These are phyloP conservation scores for Rhynchospora pubera DNA, from an alignment of 176 grass and related monocot genomes.

Conservation along the genomic window DNA sequence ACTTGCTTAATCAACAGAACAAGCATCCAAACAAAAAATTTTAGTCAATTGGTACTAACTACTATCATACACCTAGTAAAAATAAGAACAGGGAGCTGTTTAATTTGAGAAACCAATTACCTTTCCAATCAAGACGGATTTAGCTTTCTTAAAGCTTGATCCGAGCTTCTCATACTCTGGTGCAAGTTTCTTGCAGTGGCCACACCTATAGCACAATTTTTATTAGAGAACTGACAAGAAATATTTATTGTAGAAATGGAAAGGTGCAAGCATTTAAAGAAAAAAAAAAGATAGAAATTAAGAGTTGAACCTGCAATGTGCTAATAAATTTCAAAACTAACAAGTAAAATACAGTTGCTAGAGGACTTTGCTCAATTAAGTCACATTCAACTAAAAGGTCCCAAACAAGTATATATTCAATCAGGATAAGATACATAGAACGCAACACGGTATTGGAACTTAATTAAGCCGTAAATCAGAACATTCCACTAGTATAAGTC, in stretches of 20 bases:
- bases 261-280: no score
- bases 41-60: neutral
- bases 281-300: neutral
- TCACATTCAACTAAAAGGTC: neutral
- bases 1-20: neutral
- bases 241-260: neutral
- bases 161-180: slow-evolving; percentile 93
- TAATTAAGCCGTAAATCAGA: neutral
- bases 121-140: slow-evolving; percentile 89
- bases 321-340: neutral
- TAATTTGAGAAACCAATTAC: slow-evolving; percentile 28
- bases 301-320: neutral
- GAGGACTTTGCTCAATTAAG: neutral
- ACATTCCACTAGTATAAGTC: neutral
- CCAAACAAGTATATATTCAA: neutral
- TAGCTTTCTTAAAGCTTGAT: slow-evolving; percentile 87
- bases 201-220: slow-evolving; percentile 50
- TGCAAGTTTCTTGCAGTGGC: slow-evolving; percentile 98
- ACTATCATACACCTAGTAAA: neutral
- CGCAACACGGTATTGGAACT: neutral
- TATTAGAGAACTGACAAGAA: neutral
- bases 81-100: neutral
- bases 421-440: neutral
- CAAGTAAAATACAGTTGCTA: neutral
- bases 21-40: neutral